Conservation (phyloP, 345 rosid genomes). For the Brassica rapa region DNA sequence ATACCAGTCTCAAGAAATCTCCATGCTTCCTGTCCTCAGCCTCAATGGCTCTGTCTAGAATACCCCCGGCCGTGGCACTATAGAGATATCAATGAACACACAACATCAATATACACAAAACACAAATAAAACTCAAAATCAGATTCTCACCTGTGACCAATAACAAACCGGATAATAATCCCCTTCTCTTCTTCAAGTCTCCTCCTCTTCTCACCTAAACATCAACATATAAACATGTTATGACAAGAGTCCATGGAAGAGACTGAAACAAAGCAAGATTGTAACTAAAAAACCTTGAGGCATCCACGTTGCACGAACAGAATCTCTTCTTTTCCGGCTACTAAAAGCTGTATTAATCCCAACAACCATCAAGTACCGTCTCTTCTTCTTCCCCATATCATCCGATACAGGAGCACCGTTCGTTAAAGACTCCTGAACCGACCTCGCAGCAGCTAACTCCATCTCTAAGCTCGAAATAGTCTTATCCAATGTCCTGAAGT, state of each 20-base stretch:
- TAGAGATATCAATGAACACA: slow-evolving; percentile 12
- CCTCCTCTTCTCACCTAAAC: slow-evolving; percentile 80
- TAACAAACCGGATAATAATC: slow-evolving; percentile 79
- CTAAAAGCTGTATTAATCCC: slow-evolving; percentile 97
- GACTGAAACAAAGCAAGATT: not conserved
- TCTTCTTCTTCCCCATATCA: slow-evolving; percentile 50
- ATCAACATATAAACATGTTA: slow-evolving; percentile 1
- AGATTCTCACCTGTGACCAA: slow-evolving; percentile 74
- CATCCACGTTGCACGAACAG: slow-evolving; percentile 95
- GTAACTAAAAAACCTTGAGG: slow-evolving; percentile 67
- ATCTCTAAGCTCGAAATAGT: slow-evolving; percentile 93
- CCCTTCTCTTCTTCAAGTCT: slow-evolving; percentile 93
- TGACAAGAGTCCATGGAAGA: not conserved
- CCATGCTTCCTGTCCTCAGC: slow-evolving; percentile 94
- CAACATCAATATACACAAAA: not conserved
- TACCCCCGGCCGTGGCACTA: slow-evolving; percentile 90
- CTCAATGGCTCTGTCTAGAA: slow-evolving; percentile 87
- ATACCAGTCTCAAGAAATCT: slow-evolving; percentile 85
- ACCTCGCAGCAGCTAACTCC: slow-evolving; percentile 95
- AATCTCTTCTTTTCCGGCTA: slow-evolving; percentile 92
- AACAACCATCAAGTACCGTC: slow-evolving; percentile 79
- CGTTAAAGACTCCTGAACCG: slow-evolving; percentile 70
- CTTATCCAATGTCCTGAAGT: slow-evolving; percentile 77
- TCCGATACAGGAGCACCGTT: slow-evolving; percentile 73
- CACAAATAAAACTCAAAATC: not conserved